phyloP scores from a whole-genome alignment of 169 alveolate species.

The Amoebophrya sp. region DNA sequence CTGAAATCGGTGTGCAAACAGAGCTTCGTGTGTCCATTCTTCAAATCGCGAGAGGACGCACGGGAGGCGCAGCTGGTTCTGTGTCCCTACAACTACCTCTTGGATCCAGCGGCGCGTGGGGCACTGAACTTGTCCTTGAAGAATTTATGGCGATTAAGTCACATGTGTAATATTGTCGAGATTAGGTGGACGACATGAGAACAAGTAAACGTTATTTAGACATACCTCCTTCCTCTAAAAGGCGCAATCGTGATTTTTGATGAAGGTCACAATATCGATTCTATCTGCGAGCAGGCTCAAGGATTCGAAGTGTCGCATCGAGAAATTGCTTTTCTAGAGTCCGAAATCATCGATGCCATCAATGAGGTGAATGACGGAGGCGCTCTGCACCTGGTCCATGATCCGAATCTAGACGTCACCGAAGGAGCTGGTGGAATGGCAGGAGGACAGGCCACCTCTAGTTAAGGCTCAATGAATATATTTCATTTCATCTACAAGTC shows the following conservation, averaged over 20 bases:
- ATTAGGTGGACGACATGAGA: too few relatives aligned
- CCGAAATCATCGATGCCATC: neutral
- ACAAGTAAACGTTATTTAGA: too few relatives aligned
- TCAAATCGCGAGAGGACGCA: neutral
- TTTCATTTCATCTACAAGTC: too few relatives aligned
- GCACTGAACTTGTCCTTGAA: constrained; percentile 63
- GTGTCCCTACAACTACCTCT: constrained; percentile 83
- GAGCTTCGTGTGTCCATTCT: neutral
- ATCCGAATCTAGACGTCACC: neutral
- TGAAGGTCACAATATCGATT: constrained; percentile 89
- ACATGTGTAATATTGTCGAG: too few relatives aligned
- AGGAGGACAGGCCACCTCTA: too few relatives aligned
- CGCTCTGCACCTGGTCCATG: neutral
- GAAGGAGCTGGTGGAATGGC: neutral
- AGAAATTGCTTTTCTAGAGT: neutral
- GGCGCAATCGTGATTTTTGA: constrained; percentile 77
- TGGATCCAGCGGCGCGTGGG: constrained; percentile 69
- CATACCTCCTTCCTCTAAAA: too few relatives aligned
- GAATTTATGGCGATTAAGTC: too few relatives aligned
- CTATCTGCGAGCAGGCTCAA: constrained; percentile 44
- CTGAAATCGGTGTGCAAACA: neutral
- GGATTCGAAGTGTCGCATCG: neutral
- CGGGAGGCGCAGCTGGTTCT: constrained; percentile 40
- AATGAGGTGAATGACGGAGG: neutral
- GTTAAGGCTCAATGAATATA: too few relatives aligned